Base-by-base conservation (phyloP, 768 basidiomycete species). In the Russula virescens region DNA sequence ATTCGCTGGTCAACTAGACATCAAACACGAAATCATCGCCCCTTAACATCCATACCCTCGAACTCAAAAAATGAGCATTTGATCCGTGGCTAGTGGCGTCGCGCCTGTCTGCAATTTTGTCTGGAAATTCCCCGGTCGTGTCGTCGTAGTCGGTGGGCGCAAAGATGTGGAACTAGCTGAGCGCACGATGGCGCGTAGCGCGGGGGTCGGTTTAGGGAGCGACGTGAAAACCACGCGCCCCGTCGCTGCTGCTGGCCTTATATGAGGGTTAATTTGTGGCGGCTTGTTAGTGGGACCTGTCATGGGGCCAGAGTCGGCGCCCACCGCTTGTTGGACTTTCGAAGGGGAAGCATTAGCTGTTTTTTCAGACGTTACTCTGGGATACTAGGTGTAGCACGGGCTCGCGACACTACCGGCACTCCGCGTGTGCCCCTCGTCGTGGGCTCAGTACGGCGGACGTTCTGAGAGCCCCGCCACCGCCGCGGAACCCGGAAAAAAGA, bases 1-100 rank as follows among this genome's bases (percentile, higher is more conserved):
- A 59, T 54, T 48, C 50, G 7, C 25, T 47, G 10, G 25, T 48
- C 21, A 28, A 34, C 59, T 28, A 63, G 48, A 63, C 52, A 26
- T 59, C 46, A 42, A 63, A 63, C 62, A 59, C 55, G 11, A 63
- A 63, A 25, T 63, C 57, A 14, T 59, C 46, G 14, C 38, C 5
- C 35, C 1, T 45, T n/a, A 48, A 47, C 19, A 16, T 25, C 62
- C 21, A 31, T 38, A 26, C 23, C 31, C 16, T 55, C 52, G 11
- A 59, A 59, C 47, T 43, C 28, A 18, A 59, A 40, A 59, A 40
- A n/a, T 31, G 16, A 35, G 43, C n/a, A 49, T 57, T 11, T 46
- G 13, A 14, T 38, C 38, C 13, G 10, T 11, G 13, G 13, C 8
- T 7, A 21, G 38, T 28, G 52, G 51, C 28, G 1, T 28, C 10